phyloP scores from a whole-genome alignment of 305 asterid species.

The Galium porrigens region DNA sequence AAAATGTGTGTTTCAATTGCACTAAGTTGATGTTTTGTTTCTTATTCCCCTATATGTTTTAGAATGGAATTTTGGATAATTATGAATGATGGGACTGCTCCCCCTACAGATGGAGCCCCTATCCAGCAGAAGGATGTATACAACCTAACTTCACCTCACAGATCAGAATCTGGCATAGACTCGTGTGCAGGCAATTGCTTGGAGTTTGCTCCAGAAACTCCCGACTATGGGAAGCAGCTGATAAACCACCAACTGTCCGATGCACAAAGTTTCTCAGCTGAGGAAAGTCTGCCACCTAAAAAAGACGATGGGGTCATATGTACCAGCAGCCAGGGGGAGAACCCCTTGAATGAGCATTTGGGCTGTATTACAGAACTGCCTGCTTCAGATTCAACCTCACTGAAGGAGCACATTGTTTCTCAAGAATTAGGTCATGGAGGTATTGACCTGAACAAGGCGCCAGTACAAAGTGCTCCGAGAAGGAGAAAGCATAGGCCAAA shows the following conservation, averaged over 20 bases:
- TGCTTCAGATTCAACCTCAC: conserved; percentile 19
- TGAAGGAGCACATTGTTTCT: conserved; percentile 20
- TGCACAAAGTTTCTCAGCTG: conserved; percentile 22
- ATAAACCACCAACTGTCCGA: conserved; percentile 26
- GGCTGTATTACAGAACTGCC: conserved; percentile 23
- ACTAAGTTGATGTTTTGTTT: neutral
- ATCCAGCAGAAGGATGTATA: conserved; percentile 21
- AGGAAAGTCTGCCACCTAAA: conserved; percentile 23
- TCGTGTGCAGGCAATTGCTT: conserved; percentile 28
- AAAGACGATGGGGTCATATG: conserved; percentile 22
- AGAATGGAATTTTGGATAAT: neutral
- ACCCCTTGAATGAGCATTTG: conserved; percentile 23
- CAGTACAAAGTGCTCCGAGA: conserved; percentile 46
- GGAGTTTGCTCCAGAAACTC: conserved; percentile 42
- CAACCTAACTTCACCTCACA: conserved; percentile 33
- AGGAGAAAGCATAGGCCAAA: conserved; percentile 78
- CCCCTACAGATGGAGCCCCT: conserved; percentile 37
- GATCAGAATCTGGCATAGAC: conserved; percentile 27
- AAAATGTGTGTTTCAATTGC: neutral
- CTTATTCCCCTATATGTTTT: neutral
- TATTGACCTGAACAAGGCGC: conserved; percentile 60
- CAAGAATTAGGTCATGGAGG: conserved; percentile 31
- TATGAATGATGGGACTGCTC: conserved; percentile 2
- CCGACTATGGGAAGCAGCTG: conserved; percentile 35
- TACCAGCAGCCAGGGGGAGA: conserved; percentile 23